Percentiles rank a stretch among this genome's conserved stretches.
phyloP scores from a whole-genome alignment of 441 rosid genomes.

The Mallotus repandus region DNA sequence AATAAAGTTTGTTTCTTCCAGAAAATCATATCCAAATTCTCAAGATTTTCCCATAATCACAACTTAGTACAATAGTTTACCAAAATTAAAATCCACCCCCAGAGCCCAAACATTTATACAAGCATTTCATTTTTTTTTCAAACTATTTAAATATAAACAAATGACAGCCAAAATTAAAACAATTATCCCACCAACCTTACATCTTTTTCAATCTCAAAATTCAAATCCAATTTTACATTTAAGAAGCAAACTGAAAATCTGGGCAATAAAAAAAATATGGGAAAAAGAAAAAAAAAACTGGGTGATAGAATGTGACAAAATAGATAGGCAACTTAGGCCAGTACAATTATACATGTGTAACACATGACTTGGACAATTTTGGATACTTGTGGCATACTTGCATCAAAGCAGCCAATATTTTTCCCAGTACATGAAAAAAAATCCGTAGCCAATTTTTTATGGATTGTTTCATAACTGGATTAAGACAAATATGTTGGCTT shows the following conservation, averaged over 20 bases:
- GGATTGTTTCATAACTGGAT: background rate
- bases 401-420: background rate
- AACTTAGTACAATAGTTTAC: background rate
- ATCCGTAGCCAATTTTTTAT: background rate
- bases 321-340: background rate
- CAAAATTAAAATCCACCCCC: background rate
- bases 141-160: background rate
- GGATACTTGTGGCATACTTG: background rate
- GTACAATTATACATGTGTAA: constrained; percentile 15
- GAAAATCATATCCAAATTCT: background rate
- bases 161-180: background rate
- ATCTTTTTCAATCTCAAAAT: background rate
- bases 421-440: background rate
- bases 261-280: background rate
- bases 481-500: too few species aligned
- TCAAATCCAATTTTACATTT: background rate
- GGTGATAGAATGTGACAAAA: too few species aligned
- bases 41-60: background rate
- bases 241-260: too few species aligned
- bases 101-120: background rate
- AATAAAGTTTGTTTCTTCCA: too few species aligned
- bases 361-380: background rate
- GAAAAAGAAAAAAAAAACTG: background rate
- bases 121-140: too few species aligned
- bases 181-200: background rate